Evolutionary conservation across 805 yeast species (phyloP), one percentile per base, ranked within the genome.

Genomic region (Brettanomyces sp.): DNA sequence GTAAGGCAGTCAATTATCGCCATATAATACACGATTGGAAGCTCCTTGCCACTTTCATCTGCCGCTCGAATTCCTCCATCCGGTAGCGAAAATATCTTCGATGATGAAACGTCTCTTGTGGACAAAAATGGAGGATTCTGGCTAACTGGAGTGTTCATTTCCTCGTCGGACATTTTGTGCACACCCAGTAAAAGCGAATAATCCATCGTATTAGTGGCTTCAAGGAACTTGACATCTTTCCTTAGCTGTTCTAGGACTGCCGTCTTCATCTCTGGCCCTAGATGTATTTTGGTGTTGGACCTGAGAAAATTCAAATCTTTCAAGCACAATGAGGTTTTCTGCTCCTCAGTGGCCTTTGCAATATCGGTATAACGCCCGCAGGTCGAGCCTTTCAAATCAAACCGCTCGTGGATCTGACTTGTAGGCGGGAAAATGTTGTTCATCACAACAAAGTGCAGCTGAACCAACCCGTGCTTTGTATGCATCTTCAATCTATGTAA

Each of bases 1-100:
- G 99, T 93, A 53, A 93, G 69, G 64, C 96, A 91, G 60, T 93
- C 99, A 52, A 93, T 93, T 36, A 93, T 82, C 7, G 99, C 99
- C 55, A 93, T 67, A 57, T 90, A 93, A 65, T 93, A 93, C 6
- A 91, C 76, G 45, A 82, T 76, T 30, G 77, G 71, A 34, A 77
- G 57, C 23, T 87, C 85, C 41, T 77, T 72, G 57, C 83, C 72
- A 32, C 73, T 55, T 45, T 70, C 80, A 56, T 82, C 77, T 1
- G 95, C 80, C 3, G 91, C 82, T 42, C 82, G 69, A 37, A 85
- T 78, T 3, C 97, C 98, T 14, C 96, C 96, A 60, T 85, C 89
- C 24, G 53, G 24, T 14, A 60, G 63, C 7, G 54, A 44, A 25
- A 53, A 52, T 9, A 36, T 38, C 37, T 53, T 53, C n/a, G 43